Conservation (phyloP, 805 yeast genomes). For the Yarrowia bubula region DNA sequence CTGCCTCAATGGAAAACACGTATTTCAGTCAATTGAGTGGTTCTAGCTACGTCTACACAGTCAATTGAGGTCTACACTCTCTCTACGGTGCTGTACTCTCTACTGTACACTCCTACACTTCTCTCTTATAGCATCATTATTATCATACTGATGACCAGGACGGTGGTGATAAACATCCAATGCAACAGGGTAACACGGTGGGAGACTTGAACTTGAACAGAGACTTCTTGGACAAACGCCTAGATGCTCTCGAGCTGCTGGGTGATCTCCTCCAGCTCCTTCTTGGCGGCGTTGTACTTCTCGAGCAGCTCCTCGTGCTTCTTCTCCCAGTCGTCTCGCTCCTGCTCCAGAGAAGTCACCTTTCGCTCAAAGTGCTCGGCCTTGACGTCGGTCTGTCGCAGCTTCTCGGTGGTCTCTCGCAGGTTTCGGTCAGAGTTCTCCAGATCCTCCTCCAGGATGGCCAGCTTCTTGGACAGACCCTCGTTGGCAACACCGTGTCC, state of each 20-base stretch:
- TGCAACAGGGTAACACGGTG: conserved; percentile 23
- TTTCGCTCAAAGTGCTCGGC: conserved; percentile 95
- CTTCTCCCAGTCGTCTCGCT: conserved; percentile 86
- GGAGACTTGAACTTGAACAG: conserved; percentile 24
- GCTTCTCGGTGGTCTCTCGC: conserved; percentile 88
- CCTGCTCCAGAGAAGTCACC: conserved; percentile 86
- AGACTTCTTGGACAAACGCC: too few relatives aligned
- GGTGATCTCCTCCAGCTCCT: conserved; percentile 94
- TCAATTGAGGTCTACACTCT: background rate
- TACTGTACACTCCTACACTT: background rate
- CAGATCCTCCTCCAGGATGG: conserved; percentile 83
- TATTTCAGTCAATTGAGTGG: background rate
- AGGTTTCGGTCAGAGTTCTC: conserved; percentile 87
- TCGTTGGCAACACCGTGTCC: conserved; percentile 87
- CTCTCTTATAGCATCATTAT: conserved; percentile 7
- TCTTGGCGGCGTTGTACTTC: conserved; percentile 79
- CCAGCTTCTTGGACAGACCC: conserved; percentile 83
- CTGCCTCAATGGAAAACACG: background rate
- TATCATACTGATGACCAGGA: conserved; percentile 24
- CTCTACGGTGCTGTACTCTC: too few relatives aligned
- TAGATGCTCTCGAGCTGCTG: conserved; percentile 79
- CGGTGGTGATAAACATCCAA: conserved; percentile 11
- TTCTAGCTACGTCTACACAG: too few relatives aligned
- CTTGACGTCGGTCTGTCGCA: conserved; percentile 92
- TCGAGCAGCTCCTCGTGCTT: conserved; percentile 83